Evolutionary conservation across 179 eudicot species (phyloP), one percentile per base, ranked within the genome.

Genomic region (Heliamphora ciliata): DNA sequence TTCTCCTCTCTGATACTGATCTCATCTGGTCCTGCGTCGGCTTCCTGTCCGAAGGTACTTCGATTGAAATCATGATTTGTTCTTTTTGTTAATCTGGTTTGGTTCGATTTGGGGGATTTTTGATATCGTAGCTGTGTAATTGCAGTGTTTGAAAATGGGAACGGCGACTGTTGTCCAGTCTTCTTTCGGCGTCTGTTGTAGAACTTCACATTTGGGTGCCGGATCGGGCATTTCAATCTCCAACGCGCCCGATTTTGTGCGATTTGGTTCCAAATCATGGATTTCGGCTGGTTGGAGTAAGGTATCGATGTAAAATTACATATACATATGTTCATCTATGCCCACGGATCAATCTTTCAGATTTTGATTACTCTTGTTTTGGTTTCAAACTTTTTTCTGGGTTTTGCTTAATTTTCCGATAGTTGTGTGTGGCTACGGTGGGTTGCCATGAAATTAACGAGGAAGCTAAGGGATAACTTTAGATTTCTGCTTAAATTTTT

Each of bases 121-220:
- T 83, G 66, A 71, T 60, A 0, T 51, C 10, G 14, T 15, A 18
- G n/a, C 18, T 3, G 76, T 58, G 6, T 82, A 52, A 17, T 52
- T 79, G 67, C 79, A 64, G 82, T 21, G 55, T 44, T 55, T 81
- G 80, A 72, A 77, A 77, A 91, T 91, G 94, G 90, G 89, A 81
- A 80, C 91, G 5, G 89, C 87, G 15, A 75, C 87, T 68, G 80
- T 81, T 84, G 78, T 89, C 64, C 88, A 88, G 54, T 83, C 87
- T 40, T 88, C 92, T 59, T 81, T 91, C 59, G 77, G 84, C 76
- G 72, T 79, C 40, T 76, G 84, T 74, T 54, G 44, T 11, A 54
- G 82, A 64, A 69, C 86, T 58, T 79, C 82, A 2, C 73, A 73
- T 68, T 10, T 72, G 65, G 52, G 60, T 5, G 10, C 75, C 48